These are phyloP conservation scores for Fraxinus ornus DNA, from an alignment of 305 asterid genomes.

Conservation along the genomic window DNA sequence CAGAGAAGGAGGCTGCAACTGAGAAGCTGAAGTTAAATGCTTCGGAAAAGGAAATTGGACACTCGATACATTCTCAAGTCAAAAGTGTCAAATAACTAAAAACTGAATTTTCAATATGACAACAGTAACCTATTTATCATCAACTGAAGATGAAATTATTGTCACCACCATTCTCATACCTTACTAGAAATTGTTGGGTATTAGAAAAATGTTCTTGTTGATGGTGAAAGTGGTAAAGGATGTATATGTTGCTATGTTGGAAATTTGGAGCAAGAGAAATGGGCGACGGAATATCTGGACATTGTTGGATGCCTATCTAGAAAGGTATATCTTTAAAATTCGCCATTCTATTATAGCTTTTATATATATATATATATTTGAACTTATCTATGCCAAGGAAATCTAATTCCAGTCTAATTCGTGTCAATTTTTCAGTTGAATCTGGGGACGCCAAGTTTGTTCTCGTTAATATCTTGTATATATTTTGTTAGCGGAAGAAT, in stretches of 20 bases:
- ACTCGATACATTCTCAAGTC: constrained; percentile 32
- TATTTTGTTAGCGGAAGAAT: constrained; percentile 25
- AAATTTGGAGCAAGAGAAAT: constrained; percentile 15
- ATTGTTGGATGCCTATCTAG: not conserved
- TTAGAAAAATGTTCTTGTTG: not conserved
- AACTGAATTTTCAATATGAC: not conserved
- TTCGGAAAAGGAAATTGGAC: constrained; percentile 37
- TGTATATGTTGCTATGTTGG: not conserved
- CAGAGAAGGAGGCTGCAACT: constrained; percentile 74
- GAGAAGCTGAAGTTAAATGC: constrained; percentile 50
- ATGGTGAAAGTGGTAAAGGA: not conserved
- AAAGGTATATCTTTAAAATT: not conserved
- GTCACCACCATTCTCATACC: not conserved
- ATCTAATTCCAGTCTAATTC: constrained; percentile 6
- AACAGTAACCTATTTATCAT: not conserved
- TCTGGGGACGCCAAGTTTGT: constrained; percentile 20
- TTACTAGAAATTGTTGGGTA: not conserved
- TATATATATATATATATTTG: too few species aligned
- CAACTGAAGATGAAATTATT: not conserved
- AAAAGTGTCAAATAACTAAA: constrained; percentile 29
- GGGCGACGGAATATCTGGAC: not conserved
- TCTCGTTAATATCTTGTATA: constrained; percentile 28
- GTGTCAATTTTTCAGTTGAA: constrained; percentile 25
- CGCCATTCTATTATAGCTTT: not conserved
- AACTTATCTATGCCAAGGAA: not conserved